Base-by-base conservation (phyloP, 192 early-diverging fungal species). In the Rhizophagus prolifer region DNA sequence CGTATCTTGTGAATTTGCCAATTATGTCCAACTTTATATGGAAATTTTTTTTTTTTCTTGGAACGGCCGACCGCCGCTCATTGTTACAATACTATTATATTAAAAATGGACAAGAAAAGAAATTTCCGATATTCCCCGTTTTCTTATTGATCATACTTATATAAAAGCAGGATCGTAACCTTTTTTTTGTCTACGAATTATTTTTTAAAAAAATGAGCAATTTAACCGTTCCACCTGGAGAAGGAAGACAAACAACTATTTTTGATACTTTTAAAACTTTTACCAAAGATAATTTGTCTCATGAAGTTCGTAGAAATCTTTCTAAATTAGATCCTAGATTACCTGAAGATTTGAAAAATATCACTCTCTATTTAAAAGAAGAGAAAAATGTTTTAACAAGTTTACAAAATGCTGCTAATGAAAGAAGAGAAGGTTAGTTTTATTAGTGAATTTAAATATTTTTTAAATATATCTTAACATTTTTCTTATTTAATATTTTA, bases 241-340 rank as follows among this genome's bases (percentile, higher is more conserved):
- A 59, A 25, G 71, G 44, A 9, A 58, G 71, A 2, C 71, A 73
- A 23, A 16, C 25, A 9, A 50, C 71, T 16, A 38, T 73, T 14
- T 12, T 73, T 7, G 58, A 73, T 23, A 34, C 71, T 12, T 9
- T 73, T 23, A 76, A 76, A 36, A 66, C 2, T 10, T 25, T 76
- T 26, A 76, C 64, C 26, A 34, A 66, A 16, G 75, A 76, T 38
- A 76, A 31, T 58, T 66, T 76, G 30, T 26, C 19, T 2, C 64
- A 76, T 68, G 75, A 59, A 10, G 65, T 76, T n/a, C 64, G 75
- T 36, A 41, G 75, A 28, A 76, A 76, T 47, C 41, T 76, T 13
- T 36, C 66, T 12, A 65, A 59, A 44, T 21, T 76, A 25, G 75
- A 76, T 28, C 75, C 75, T 26, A 47, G 75, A 7, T 36, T 76